A percentile compares a stretch with the other conserved stretches of the same genome.
Evolutionary conservation across 768 basidiomycete genomes (phyloP).

Genomic region (Lactifluus echinatus): DNA sequence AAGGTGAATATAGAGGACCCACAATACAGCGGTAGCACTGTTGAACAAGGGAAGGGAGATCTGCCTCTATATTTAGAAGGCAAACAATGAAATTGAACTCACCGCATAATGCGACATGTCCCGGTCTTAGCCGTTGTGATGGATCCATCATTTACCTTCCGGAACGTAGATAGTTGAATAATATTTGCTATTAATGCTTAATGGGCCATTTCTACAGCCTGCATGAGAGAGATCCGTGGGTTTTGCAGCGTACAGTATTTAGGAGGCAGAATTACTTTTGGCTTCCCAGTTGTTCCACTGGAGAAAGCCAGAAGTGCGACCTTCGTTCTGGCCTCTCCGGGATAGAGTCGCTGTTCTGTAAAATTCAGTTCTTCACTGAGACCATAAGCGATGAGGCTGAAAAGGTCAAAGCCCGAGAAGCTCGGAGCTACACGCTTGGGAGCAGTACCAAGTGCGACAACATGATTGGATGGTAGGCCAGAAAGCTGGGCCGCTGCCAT

Average conservation of each 20-base stretch:
- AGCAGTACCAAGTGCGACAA: too few species aligned
- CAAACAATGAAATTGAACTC: conserved; percentile 1
- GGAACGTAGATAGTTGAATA: conserved; percentile 18
- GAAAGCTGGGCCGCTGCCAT: too few species aligned
- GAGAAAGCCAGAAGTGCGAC: too few species aligned
- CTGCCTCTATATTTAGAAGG: neutral
- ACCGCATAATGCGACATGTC: conserved; percentile 54
- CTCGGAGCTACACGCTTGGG: too few species aligned
- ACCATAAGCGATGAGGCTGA: too few species aligned
- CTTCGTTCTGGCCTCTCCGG: too few species aligned
- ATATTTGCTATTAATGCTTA: conserved; percentile 48
- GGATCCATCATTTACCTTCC: conserved; percentile 25
- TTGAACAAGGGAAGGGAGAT: neutral
- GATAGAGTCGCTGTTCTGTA: too few species aligned
- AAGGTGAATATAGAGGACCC: conserved; percentile 1
- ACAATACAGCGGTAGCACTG: conserved; percentile 26
- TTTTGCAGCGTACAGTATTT: neutral
- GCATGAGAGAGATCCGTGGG: neutral
- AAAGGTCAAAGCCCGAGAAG: conserved; percentile 27
- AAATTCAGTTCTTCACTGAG: too few species aligned
- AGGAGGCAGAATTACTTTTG: conserved; percentile 21
- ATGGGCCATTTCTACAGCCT: conserved; percentile 63
- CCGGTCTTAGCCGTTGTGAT: conserved; percentile 37
- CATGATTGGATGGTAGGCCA: too few species aligned
- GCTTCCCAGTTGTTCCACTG: too few species aligned